Evolutionary conservation across 345 rosid species (phyloP).

Genomic region (Dimocarpus longan): DNA sequence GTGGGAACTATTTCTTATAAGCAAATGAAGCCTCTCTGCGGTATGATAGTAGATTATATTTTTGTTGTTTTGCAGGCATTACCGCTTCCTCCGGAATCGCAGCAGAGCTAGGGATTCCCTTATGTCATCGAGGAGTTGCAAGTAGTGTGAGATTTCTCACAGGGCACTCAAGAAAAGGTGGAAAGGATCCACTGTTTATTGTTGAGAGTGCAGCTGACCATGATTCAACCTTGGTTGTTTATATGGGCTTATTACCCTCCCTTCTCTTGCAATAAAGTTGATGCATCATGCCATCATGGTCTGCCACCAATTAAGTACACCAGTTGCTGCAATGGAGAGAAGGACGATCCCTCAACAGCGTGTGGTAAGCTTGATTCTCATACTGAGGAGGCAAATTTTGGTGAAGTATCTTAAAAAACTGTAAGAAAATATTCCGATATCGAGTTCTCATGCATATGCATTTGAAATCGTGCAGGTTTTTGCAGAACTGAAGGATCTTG

Average conservation of each 20-base stretch:
- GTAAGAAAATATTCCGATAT: not conserved
- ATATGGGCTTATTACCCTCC: conserved; percentile 96
- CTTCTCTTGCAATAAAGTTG: conserved; percentile 75
- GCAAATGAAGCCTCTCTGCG: not conserved
- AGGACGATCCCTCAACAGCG: conserved; percentile 83
- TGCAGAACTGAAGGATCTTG: conserved; percentile 79
- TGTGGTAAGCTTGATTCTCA: conserved; percentile 43
- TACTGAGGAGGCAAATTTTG: not conserved
- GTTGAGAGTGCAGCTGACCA: conserved; percentile 90
- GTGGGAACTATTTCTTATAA: not conserved
- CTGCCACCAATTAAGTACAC: conserved; percentile 73
- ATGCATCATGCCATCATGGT: conserved; percentile 88
- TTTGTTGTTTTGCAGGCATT: conserved; percentile 59
- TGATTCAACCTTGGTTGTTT: conserved; percentile 88
- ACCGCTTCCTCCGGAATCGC: conserved; percentile 94
- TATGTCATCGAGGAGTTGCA: conserved; percentile 89
- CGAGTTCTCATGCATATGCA: not conserved
- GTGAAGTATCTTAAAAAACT: not conserved
- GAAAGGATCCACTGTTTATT: conserved; percentile 74
- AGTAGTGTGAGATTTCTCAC: conserved; percentile 89
- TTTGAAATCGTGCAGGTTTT: conserved; percentile 57
- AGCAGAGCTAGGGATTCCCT: conserved; percentile 92
- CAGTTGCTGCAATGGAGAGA: conserved; percentile 91
- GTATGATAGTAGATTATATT: conserved; percentile 4
- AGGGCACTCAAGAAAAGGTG: conserved; percentile 94